Conservation (phyloP, 2,329 filamentous ascomycete species). For the Balansia obtecta region DNA sequence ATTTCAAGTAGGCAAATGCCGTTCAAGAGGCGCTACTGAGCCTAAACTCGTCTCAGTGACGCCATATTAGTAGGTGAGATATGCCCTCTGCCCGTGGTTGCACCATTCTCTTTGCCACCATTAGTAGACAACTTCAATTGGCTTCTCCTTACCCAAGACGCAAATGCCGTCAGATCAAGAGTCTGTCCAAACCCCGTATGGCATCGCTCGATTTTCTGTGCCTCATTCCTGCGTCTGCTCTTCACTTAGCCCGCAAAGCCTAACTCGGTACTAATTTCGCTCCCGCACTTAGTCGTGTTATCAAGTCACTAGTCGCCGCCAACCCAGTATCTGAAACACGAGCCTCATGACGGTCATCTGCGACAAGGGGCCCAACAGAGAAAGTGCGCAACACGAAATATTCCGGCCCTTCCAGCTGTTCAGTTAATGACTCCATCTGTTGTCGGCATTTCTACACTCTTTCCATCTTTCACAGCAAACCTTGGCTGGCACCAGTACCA, state of each 20-base stretch:
- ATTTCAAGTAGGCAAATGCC: background rate
- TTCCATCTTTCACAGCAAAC: background rate
- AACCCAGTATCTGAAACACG: constrained; percentile 5
- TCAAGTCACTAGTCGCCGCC: background rate
- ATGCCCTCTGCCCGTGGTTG: background rate
- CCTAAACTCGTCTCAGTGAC: background rate
- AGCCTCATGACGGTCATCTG: background rate
- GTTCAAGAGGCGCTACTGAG: background rate
- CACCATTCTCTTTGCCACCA: background rate
- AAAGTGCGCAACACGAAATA: background rate
- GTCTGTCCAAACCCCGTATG: background rate
- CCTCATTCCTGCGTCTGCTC: background rate
- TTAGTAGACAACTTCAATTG: background rate
- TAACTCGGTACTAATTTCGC: background rate
- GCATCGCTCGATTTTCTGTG: background rate
- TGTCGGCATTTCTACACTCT: background rate
- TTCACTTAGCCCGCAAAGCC: background rate
- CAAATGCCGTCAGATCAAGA: background rate
- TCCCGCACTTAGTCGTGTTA: background rate
- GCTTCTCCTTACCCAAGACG: background rate
- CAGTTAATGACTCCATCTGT: background rate
- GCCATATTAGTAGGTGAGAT: constrained; percentile 2
- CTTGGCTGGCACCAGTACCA: background rate
- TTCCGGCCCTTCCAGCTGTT: background rate
- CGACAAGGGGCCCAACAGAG: background rate